Evolutionary conservation across 345 rosid genomes (phyloP).

Genomic region (Carallia pectinifolia): DNA sequence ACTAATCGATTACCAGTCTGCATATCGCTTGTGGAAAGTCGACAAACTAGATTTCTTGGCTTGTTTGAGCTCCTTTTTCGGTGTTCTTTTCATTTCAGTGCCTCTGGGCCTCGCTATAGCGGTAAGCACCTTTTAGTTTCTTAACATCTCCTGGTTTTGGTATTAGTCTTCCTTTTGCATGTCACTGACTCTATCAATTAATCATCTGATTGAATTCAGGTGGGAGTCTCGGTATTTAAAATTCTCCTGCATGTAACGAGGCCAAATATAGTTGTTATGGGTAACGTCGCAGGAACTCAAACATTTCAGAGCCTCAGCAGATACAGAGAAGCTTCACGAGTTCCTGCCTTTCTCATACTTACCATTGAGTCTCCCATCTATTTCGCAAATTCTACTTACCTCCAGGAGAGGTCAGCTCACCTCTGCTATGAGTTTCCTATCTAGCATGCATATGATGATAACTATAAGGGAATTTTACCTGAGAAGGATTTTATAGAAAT

Average conservation of each 20-base stretch:
- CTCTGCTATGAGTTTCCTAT: not conserved
- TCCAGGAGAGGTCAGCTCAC: constrained; percentile 76
- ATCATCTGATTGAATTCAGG: constrained; percentile 41
- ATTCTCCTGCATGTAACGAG: constrained; percentile 81
- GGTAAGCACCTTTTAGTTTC: constrained; percentile 38
- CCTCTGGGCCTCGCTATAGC: constrained; percentile 88
- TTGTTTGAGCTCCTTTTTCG: constrained; percentile 80
- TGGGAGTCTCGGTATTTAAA: constrained; percentile 85
- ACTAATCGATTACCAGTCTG: constrained; percentile 74
- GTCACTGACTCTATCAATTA: not conserved
- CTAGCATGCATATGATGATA: no score
- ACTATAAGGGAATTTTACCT: no score
- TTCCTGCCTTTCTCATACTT: constrained; percentile 74
- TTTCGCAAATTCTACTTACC: constrained; percentile 86
- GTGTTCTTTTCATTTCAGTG: constrained; percentile 92
- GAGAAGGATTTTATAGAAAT: no score
- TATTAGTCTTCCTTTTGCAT: no score
- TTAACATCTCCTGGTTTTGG: not conserved
- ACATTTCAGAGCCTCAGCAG: constrained; percentile 69
- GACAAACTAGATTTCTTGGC: constrained; percentile 95
- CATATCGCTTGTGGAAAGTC: constrained; percentile 71
- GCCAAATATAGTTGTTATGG: constrained; percentile 72
- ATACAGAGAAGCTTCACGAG: constrained; percentile 65
- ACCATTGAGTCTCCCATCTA: constrained; percentile 83
- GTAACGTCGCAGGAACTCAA: constrained; percentile 78